Evolutionary conservation across 371 early-diverging fungal species (phyloP), one percentile per base, ranked within the genome.

Genomic region (Smittium culicis): DNA sequence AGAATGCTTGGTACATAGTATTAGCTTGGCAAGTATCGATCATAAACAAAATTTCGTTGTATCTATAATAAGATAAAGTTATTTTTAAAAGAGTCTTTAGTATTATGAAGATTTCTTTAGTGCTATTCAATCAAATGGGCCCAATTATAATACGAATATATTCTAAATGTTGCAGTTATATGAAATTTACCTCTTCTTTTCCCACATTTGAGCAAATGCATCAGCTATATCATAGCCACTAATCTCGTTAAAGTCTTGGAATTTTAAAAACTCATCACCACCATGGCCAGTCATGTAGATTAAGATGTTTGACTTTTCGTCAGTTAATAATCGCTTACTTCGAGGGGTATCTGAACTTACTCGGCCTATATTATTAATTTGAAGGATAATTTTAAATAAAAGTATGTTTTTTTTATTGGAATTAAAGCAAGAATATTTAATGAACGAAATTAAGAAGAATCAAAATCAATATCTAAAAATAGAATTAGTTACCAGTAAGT

Each of bases 231-330:
- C 96, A 63, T 90, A 86, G 28, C 89, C 86, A 66, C 90, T 87
- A 64, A 97, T 88, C 75, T 97, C 98, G 73, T 97, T 94, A 27
- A 88, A 85, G 76, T 97, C 98, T 74, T 96, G 98, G 73, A 97
- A 96, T 77, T 97, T 97, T 61, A 97, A 74, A 71, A 98, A 96
- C 68, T 93, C 95, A 70, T 95, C 93, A 34, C 98, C 98, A 33
- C 98, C 98, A 73, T 98, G 96, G 0, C 98, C 98, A 1, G 98
- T 95, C 93, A 98, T 92, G 72, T 89, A 98, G 2, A 98, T 88
- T 30, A 97, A 77, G 17, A 97, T 84, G 72, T 96, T 94, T 68
- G 91, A 91, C 32, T 92, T 83, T 70, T 95, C 95, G 74, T 98
- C 96, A 0, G 94, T 89, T 69, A 93, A 69, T 29, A 98, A 79